Base-by-base conservation (phyloP, 1,139 yeast genomes). In the Candida sp. region DNA sequence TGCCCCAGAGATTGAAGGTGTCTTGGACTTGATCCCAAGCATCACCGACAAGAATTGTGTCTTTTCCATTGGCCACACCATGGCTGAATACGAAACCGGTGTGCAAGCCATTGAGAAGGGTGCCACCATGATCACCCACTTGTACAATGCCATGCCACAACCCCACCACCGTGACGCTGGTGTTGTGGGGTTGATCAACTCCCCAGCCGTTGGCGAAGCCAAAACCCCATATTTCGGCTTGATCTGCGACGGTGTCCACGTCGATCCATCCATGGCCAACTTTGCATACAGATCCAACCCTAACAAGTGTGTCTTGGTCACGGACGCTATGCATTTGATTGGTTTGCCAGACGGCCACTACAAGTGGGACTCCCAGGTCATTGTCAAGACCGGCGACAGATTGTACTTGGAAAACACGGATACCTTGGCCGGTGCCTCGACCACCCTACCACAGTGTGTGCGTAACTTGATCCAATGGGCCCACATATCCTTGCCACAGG, bases 121-220 rank as follows among this genome's bases (percentile, higher is more conserved):
- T 30, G 85, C 86, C 25, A 65, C 79, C 30, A 83, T 84, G 87
- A 72, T 84, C 47, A 84, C 89, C 5, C 89, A 84, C 60, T 73
- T 84, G 54, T 84, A 81, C 66, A 84, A 84, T 59, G 89, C 89
- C 57, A 84, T 84, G 89, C 85, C 86, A 3, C 86, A 81, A 61
- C 86, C 85, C 2, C 88, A 83, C 59, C 88, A 84, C 59, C 70
- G 89, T 59, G 81, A 83, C 47, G 83, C 82, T 7, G 88, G 88
- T 11, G 79, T 83, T 17, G 74, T 83, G 34, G 88, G 88, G 4
- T 69, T 84, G 43, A 72, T 83, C 33, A 78, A 79, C 28, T 69
- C 73, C 8, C 80, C 81, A 3, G 54, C 56, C 49, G 57, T 72
- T 45, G 56, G 63, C 37, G 49, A 61, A 50, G 57, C 67, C 12